phyloP scores from a whole-genome alignment of 2,329 filamentous ascomycete species.

The Xylaria arbuscula region DNA sequence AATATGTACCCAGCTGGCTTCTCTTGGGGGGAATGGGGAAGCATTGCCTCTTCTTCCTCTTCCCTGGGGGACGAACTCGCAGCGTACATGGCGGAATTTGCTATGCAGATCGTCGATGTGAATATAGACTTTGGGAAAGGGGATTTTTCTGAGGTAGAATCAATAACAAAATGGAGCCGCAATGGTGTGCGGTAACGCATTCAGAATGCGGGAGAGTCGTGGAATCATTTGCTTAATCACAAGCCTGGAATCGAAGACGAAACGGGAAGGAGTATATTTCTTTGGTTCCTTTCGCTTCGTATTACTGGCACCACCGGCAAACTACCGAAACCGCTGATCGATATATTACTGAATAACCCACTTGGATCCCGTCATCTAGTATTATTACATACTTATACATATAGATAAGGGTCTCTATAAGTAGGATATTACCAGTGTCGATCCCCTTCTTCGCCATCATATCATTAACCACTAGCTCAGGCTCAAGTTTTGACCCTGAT shows the following conservation, averaged over 20 bases:
- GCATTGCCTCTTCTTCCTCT: slow-evolving; percentile 45
- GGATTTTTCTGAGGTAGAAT: slow-evolving; percentile 5
- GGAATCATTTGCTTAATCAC: slow-evolving; percentile 13
- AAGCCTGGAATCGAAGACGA: not conserved
- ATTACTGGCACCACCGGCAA: not conserved
- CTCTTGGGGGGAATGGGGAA: slow-evolving; percentile 36
- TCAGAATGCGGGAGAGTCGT: not conserved
- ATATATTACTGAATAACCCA: slow-evolving; percentile 11
- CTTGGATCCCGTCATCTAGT: not conserved
- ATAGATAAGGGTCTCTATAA: slow-evolving; percentile 2
- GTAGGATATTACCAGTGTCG: too few species aligned
- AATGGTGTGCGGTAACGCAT: not conserved
- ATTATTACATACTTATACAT: not conserved
- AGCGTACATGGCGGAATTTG: slow-evolving; percentile 38
- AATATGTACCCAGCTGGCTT: slow-evolving; percentile 5
- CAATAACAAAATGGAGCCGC: not conserved
- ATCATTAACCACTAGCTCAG: too few species aligned
- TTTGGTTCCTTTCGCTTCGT: not conserved
- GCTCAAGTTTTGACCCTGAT: too few species aligned
- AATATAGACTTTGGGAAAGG: not conserved
- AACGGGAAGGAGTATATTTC: not conserved
- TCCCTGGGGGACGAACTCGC: slow-evolving; percentile 36
- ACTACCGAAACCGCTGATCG: not conserved
- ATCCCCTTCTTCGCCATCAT: too few species aligned
- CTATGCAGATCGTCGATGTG: not conserved